Conservation (phyloP, 2,329 filamentous ascomycete species). For the Monosporascus sp. region DNA sequence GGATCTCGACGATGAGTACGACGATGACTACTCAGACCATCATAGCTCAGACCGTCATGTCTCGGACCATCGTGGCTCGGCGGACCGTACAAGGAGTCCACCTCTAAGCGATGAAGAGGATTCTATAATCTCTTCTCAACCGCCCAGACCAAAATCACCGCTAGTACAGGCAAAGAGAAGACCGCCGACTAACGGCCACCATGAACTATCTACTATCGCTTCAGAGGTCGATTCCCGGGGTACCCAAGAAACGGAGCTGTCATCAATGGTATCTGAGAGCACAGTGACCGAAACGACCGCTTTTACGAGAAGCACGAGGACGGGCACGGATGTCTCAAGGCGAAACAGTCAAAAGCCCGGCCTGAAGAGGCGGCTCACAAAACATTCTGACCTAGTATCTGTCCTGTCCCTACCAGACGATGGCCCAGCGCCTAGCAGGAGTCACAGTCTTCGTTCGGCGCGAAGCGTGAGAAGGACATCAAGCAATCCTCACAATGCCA, state of each 20-base stretch:
- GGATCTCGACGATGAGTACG: slow-evolving; percentile 22
- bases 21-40: slow-evolving; percentile 14
- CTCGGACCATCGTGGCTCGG: too few species aligned
- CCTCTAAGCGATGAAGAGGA: slow-evolving; percentile 6
- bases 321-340: slow-evolving; percentile 31
- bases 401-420: slow-evolving; percentile 72
- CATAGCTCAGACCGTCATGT: too few species aligned
- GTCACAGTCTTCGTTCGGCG: slow-evolving; percentile 67
- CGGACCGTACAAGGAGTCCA: slow-evolving; percentile 3
- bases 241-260: slow-evolving; percentile 42
- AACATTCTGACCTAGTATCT: slow-evolving; percentile 89
- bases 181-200: slow-evolving; percentile 49
- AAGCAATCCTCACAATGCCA: slow-evolving; percentile 61
- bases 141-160: neutral
- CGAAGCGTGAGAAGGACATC: slow-evolving; percentile 72
- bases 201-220: slow-evolving; percentile 53
- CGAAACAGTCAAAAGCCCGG: slow-evolving; percentile 45
- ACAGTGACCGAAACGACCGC: slow-evolving; percentile 49
- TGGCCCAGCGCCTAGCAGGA: slow-evolving; percentile 49
- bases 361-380: slow-evolving; percentile 74
- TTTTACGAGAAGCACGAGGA: slow-evolving; percentile 36
- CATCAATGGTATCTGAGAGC: slow-evolving; percentile 43
- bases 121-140: neutral
- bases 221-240: slow-evolving; percentile 43
- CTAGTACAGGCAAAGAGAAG: slow-evolving; percentile 18